A percentile compares a stretch with the other conserved stretches of the same genome.
phyloP scores from a whole-genome alignment of 148 eudicot genomes.

The Polygonum maritimum region DNA sequence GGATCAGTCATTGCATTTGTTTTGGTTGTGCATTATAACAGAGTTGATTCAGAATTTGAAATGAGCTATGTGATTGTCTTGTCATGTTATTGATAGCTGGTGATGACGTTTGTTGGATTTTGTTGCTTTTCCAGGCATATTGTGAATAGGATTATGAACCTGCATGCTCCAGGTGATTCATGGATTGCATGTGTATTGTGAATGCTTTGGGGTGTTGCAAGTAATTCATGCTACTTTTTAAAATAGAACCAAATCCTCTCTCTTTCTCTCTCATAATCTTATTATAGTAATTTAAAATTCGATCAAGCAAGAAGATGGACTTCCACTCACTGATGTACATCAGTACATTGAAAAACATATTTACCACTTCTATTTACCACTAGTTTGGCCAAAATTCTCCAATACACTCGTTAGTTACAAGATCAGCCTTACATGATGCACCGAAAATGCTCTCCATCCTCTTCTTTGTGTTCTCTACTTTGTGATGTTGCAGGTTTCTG shows the following conservation, averaged over 20 bases:
- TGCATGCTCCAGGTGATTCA: slow-evolving; percentile 77
- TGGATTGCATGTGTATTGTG: neutral
- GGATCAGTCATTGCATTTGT: neutral
- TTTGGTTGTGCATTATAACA: neutral
- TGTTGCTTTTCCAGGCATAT: slow-evolving; percentile 52
- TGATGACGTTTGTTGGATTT: neutral
- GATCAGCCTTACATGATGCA: neutral
- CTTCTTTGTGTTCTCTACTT: too few species aligned
- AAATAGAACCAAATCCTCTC: neutral
- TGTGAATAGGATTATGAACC: slow-evolving; percentile 83
- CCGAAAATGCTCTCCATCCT: neutral
- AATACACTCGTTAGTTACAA: too few species aligned
- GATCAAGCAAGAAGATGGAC: neutral
- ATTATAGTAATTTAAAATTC: neutral
- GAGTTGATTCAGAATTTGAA: neutral
- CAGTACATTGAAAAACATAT: too few species aligned
- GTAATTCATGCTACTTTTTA: neutral
- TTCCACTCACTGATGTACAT: neutral
- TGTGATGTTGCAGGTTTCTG: too few species aligned
- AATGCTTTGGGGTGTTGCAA: neutral
- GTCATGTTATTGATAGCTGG: neutral
- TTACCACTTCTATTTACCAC: neutral
- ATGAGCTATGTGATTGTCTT: neutral
- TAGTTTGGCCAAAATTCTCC: too few species aligned
- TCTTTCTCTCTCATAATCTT: neutral